Evolutionary conservation across 805 yeast species (phyloP), one percentile per base, ranked within the genome.

Genomic region (Cyberlindnera petersonii): DNA sequence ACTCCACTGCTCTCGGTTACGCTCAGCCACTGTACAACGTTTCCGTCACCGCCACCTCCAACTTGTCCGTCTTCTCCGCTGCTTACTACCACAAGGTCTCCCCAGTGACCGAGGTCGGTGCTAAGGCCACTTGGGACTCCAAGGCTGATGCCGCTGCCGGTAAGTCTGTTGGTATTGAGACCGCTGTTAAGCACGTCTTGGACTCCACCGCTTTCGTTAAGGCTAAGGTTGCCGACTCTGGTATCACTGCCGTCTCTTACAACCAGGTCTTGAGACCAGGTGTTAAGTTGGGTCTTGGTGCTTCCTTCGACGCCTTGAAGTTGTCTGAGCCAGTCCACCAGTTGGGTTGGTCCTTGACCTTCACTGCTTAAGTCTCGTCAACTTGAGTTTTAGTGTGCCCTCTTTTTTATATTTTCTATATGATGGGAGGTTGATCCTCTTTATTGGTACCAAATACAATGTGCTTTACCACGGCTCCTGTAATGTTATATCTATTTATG

Each of bases 301-400:
- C 94, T 58, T 87, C 95, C 49, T 82, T 93, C 70, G 96, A 93
- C 69, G 95, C 97, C 59, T 78, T 89, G 69, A 85, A 91, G 69
- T 77, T 91, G 63, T 81, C 86, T 64, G 97, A 89, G 76, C 86
- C 96, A 51, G 95, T 93, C 61, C 98, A 93, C 82, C 89, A 93
- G 80, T 76, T 93, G 61, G 98, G 98, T 70, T 77, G 87, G 73
- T 86, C 96, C 42, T 77, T 93, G 67, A 77, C 95, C 51, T 91
- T 91, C 75, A 71, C 95, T 57, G 95, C 95, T 66, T 91, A 82
- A 67, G 35, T 28, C 15, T 10, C 5, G 14, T 15, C 18, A 13
- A n/a, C 28, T 26, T 26, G 28, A 26, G 9, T 18, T 10, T 17
- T 19, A n/a, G 24, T 31, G 24, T 13, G n/a, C n/a, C n/a, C n/a